These are phyloP conservation scores for Boletales sp. DNA, from an alignment of 768 basidiomycete species.

Conservation along the genomic window DNA sequence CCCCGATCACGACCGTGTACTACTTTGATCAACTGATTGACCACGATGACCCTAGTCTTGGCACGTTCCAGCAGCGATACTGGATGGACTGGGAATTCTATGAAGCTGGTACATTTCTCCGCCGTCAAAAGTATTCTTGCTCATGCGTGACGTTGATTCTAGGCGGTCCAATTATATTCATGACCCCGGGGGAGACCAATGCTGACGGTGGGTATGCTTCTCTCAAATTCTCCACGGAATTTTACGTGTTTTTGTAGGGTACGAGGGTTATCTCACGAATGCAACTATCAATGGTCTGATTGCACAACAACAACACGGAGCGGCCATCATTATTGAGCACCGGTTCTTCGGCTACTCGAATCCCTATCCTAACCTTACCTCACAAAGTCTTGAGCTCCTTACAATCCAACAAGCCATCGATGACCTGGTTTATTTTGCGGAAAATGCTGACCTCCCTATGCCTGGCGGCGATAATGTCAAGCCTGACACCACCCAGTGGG, in stretches of 20 bases:
- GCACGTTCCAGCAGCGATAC: constrained; percentile 73
- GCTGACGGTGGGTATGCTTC: constrained; percentile 36
- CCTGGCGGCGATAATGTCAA: constrained; percentile 58
- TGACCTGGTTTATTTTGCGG: constrained; percentile 66
- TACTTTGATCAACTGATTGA: constrained; percentile 36
- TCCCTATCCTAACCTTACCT: constrained; percentile 57
- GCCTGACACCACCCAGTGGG: constrained; percentile 48
- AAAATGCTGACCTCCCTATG: constrained; percentile 64
- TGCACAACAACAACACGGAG: constrained; percentile 64
- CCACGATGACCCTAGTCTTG: constrained; percentile 51
- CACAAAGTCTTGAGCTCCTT: constrained; percentile 53
- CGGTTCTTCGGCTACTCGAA: constrained; percentile 75
- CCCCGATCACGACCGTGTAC: constrained; percentile 27
- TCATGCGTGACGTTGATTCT: not conserved
- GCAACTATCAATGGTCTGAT: constrained; percentile 58
- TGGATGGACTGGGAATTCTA: constrained; percentile 72
- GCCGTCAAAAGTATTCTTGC: not conserved
- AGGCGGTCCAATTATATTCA: constrained; percentile 27
- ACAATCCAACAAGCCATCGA: constrained; percentile 75
- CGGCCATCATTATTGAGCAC: constrained; percentile 64
- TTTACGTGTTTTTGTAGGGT: constrained; percentile 14
- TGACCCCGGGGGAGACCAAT: constrained; percentile 63
- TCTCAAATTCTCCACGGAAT: not conserved
- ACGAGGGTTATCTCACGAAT: constrained; percentile 59
- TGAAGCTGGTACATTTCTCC: constrained; percentile 36